Evolutionary conservation across 148 eudicot species (phyloP), one percentile per base, ranked within the genome.

Genomic region (Dianthus caryophyllus): DNA sequence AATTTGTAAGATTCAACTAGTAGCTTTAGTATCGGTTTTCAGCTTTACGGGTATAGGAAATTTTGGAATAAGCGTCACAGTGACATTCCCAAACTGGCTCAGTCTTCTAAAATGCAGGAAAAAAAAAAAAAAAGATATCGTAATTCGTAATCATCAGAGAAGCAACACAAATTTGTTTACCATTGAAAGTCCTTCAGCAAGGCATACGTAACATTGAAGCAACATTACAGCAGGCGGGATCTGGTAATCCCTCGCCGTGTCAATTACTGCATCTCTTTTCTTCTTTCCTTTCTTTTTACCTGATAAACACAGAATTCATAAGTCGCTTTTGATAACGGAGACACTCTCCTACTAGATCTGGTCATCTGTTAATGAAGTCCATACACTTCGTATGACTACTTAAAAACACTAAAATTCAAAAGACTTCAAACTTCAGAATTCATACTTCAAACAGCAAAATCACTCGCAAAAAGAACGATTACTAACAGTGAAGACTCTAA

Each of bases 141-240:
- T n/a, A n/a, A n/a, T n/a, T n/a, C n/a, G n/a, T n/a, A n/a, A n/a
- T n/a, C n/a, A 59, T 24, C 63, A 59, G 36, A 30, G 16, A 56
- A 70, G 65, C 72, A 74, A 16, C 43, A 52, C 1, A 57, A 57
- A 39, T 25, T 9, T 18, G 60, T 56, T 72, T 84, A 94, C 97
- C 96, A 88, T 79, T 53, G 87, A 79, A 68, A 90, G 90, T 70
- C 97, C 98, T 78, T 94, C 92, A 61, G 97, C 92, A 64, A 94
- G 84, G 79, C 82, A 90, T 72, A 90, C 81, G 57, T 90, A 87
- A 72, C 98, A 94, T 66, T 88, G 96, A 66, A 94, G 83, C 67
- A 94, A 82, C 81, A 83, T 79, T 56, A 94, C 87, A 0, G 77
- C 63, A 13, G 97, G 92, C 12, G 96, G 92, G 58, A 83, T 79